phyloP scores from a whole-genome alignment of 2,329 filamentous ascomycete genomes.

The Metarhizium humberi region DNA sequence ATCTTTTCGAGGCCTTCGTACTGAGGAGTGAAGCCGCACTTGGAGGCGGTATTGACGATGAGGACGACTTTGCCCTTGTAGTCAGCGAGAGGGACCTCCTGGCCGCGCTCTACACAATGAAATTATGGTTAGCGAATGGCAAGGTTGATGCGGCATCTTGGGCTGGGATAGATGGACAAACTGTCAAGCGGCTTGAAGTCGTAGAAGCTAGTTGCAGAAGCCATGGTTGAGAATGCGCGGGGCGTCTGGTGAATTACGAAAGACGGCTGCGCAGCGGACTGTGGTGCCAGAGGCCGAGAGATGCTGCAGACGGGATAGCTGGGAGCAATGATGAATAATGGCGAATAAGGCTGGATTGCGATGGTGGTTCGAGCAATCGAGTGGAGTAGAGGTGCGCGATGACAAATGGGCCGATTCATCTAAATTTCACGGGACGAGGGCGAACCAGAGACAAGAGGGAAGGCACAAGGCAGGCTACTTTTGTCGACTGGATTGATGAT shows the following conservation, averaged over 20 bases:
- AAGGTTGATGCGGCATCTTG: neutral
- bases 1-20: conserved; percentile 85
- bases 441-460: neutral
- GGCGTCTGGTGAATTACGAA: neutral
- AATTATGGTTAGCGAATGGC: conserved; percentile 8
- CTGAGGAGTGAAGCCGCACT: conserved; percentile 97
- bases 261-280: too few relatives aligned
- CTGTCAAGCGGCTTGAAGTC: conserved; percentile 79
- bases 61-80: conserved; percentile 91
- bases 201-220: conserved; percentile 51
- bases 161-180: conserved; percentile 25
- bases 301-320: neutral
- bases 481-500: neutral
- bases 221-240: conserved; percentile 20
- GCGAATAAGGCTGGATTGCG: conserved; percentile 1
- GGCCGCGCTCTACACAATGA: conserved; percentile 40
- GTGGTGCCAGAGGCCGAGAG: neutral
- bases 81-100: conserved; percentile 57
- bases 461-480: too few relatives aligned
- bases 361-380: conserved; percentile 4
- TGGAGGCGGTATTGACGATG: conserved; percentile 94
- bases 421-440: too few relatives aligned
- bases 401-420: conserved; percentile 7
- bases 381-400: conserved; percentile 4
- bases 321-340: neutral